Conservation (phyloP, 2,329 filamentous ascomycete genomes). For the Orbilia oligospora region DNA sequence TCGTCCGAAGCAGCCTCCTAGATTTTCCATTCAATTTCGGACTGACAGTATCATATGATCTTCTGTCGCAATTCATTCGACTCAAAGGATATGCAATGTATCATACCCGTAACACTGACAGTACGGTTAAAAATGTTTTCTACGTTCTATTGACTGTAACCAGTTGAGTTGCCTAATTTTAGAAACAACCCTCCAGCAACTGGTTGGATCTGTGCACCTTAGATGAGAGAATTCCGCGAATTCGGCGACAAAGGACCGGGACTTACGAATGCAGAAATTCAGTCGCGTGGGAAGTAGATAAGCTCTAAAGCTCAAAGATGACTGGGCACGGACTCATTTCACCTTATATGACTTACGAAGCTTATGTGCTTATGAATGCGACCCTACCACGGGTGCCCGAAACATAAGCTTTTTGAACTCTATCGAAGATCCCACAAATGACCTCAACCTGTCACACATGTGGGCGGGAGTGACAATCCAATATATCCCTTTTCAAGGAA, state of each 20-base stretch:
- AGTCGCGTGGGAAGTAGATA: constrained; percentile 12
- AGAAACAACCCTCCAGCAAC: not conserved
- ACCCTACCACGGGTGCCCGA: constrained; percentile 13
- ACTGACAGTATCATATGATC: too few species aligned
- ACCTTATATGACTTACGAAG: not conserved
- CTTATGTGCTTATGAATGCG: not conserved
- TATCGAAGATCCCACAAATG: constrained; percentile 41
- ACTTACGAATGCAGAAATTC: constrained; percentile 11
- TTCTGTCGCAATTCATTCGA: not conserved
- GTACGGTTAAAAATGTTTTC: not conserved
- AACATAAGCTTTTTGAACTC: constrained; percentile 51
- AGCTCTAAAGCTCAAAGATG: constrained; percentile 7
- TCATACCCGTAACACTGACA: not conserved
- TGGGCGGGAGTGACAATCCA: not conserved
- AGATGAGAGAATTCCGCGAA: not conserved
- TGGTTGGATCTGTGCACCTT: constrained; percentile 1
- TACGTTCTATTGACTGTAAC: constrained; percentile 2
- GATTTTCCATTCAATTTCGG: not conserved
- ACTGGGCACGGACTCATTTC: constrained; percentile 12
- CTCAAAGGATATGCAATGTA: not conserved
- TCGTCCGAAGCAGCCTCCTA: not conserved
- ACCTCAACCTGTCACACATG: constrained; percentile 33
- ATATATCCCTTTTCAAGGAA: not conserved
- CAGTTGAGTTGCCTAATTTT: constrained; percentile 3
- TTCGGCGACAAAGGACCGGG: constrained; percentile 7